phyloP scores from a whole-genome alignment of 1,139 yeast genomes.

The Candida pseudocylindracea region DNA sequence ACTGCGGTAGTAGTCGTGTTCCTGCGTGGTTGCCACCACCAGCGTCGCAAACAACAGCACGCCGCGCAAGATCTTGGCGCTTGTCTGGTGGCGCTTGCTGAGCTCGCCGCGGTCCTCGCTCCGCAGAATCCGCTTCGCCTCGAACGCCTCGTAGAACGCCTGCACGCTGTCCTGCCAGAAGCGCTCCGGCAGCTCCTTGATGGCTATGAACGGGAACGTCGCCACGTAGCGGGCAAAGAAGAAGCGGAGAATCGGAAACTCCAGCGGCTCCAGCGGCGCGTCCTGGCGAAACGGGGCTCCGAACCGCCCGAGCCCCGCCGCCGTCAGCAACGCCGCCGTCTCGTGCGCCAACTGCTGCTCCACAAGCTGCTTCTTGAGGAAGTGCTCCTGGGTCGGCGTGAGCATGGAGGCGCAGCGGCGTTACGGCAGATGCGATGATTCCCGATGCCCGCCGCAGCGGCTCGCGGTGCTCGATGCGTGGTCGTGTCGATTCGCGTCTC shows the following conservation, averaged over 20 bases:
- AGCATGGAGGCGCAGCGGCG: slow-evolving; percentile 1
- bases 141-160: slow-evolving; percentile 58
- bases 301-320: slow-evolving; percentile 35
- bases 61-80: slow-evolving; percentile 34
- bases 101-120: slow-evolving; percentile 49
- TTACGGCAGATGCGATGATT: too few relatives aligned
- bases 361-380: slow-evolving; percentile 59
- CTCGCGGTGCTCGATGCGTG: too few relatives aligned
- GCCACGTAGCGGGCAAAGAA: slow-evolving; percentile 37
- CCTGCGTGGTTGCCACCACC: slow-evolving; percentile 42
- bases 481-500: too few relatives aligned
- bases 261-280: not conserved
- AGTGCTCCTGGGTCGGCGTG: slow-evolving; percentile 55
- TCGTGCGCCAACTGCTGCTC: slow-evolving; percentile 40
- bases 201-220: slow-evolving; percentile 55
- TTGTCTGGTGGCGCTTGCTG: slow-evolving; percentile 50
- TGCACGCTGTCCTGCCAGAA: slow-evolving; percentile 73
- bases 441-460: too few relatives aligned
- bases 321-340: slow-evolving; percentile 30
- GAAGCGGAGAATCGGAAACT: slow-evolving; percentile 45
- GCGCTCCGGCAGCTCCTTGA: slow-evolving; percentile 20
- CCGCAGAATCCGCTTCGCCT: slow-evolving; percentile 40
- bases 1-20: slow-evolving; percentile 28
- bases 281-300: slow-evolving; percentile 44
- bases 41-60: slow-evolving; percentile 53